Conservation (phyloP, 2,329 filamentous ascomycete species). For the Grosmannia serpens region DNA sequence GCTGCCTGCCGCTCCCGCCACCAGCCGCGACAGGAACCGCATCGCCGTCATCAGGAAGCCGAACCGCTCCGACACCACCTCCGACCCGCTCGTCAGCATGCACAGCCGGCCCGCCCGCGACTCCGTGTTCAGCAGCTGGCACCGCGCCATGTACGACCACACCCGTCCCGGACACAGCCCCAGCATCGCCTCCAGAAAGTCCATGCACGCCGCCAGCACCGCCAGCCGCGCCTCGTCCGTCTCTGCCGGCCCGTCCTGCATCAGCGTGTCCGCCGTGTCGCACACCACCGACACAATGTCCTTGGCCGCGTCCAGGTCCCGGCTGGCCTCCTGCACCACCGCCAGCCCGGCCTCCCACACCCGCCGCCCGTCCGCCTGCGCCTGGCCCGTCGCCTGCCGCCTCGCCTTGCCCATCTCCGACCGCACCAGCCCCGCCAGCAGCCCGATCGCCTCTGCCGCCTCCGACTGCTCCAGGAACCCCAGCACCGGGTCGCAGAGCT, state of each 20-base stretch:
- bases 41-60: slow-evolving; percentile 66
- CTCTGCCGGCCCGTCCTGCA: slow-evolving; percentile 43
- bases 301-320: slow-evolving; percentile 41
- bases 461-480: slow-evolving; percentile 46
- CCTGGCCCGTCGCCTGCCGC: background rate
- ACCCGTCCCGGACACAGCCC: slow-evolving; percentile 69
- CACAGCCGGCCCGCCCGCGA: slow-evolving; percentile 66
- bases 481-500: slow-evolving; percentile 40
- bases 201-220: slow-evolving; percentile 58
- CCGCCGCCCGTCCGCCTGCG: slow-evolving; percentile 8
- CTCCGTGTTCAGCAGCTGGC: slow-evolving; percentile 65
- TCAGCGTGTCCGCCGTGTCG: slow-evolving; percentile 66
- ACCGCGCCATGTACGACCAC: slow-evolving; percentile 81
- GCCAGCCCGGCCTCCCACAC: slow-evolving; percentile 26
- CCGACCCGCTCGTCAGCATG: slow-evolving; percentile 68
- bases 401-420: slow-evolving; percentile 30
- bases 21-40: slow-evolving; percentile 59
- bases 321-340: slow-evolving; percentile 48
- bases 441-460: slow-evolving; percentile 59
- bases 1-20: slow-evolving; percentile 63
- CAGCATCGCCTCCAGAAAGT: slow-evolving; percentile 66
- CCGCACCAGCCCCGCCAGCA: slow-evolving; percentile 61
- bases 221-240: slow-evolving; percentile 55
- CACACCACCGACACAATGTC: slow-evolving; percentile 76
- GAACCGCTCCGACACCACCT: slow-evolving; percentile 66